Evolutionary conservation across 2,329 filamentous ascomycete genomes (phyloP), one percentile per base, ranked within the genome.

Genomic region (Lachnellula cervina): DNA sequence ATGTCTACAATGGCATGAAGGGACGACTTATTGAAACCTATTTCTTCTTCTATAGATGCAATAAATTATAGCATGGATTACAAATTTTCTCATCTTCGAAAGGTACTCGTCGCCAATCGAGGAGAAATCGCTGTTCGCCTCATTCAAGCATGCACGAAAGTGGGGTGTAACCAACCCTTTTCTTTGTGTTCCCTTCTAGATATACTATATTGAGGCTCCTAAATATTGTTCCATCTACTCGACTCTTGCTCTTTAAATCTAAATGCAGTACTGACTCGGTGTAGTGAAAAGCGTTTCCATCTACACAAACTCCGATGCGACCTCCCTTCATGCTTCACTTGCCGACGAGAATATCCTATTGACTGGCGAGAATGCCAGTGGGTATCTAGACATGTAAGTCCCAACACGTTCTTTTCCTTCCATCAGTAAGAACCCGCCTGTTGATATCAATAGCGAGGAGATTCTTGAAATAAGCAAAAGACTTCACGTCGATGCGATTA

Each of bases 91-190:
- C 28, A 55, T 35, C 54, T 61, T 17, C 52, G 55, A 49, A 51
- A 34, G 32, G 51, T 49, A 25, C 48, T 60, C 5, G 52, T 58
- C 50, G 59, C 62, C 19, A 58, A 62, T 52, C 81, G 81, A 70
- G 83, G 82, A 55, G 83, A 86, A 66, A 85, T 86, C 52, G 82
- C 82, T 34, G 76, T 80, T 5, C 76, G 83, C 6, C 43, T 58
- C 5, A 59, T 64, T 35, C 44, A 40, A 37, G 55, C 56, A 23
- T 56, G 57, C 21, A 52, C 42, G 49, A 59, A 56, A 34, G 21
- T 59, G 17, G 53, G 52, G 3, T 56, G 28, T 32, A 32, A 32
- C 8, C 28, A 32, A 32, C 28, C 28, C 28, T 32, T 32, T 11
- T 4, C 9, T 11, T 32, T 11, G 8, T 9, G 11, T 32, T 11